These are phyloP conservation scores for Pythium insidiosum DNA, from an alignment of 352 stramenopile species.

Conservation along the genomic window DNA sequence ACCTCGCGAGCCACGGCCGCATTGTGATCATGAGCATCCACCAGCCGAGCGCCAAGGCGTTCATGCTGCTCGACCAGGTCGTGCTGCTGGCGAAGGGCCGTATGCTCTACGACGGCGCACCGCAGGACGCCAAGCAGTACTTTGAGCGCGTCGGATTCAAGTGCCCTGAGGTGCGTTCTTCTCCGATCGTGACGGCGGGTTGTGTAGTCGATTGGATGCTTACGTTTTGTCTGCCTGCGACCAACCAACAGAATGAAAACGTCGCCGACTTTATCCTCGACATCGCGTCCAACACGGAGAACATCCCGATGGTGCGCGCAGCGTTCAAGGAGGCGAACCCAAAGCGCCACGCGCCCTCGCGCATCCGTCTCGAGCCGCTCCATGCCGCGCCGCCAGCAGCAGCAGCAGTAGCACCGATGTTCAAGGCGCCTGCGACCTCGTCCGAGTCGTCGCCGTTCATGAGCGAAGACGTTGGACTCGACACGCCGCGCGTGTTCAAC, in stretches of 20 bases:
- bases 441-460: conserved; percentile 53
- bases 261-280: conserved; percentile 79
- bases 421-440: conserved; percentile 1
- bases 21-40: conserved; percentile 86
- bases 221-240: too few species aligned
- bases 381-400: background rate
- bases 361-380: background rate
- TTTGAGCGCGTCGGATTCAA: conserved; percentile 65
- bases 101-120: conserved; percentile 49
- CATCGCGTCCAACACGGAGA: conserved; percentile 50
- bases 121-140: conserved; percentile 35
- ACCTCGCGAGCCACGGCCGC: conserved; percentile 69
- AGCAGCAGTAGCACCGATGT: background rate
- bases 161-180: too few species aligned
- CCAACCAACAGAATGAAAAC: conserved; percentile 79
- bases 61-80: conserved; percentile 84
- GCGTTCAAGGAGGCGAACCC: conserved; percentile 23
- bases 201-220: too few species aligned
- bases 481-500: conserved; percentile 35
- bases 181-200: too few species aligned
- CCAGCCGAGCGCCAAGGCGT: conserved; percentile 89
- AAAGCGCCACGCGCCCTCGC: conserved; percentile 3
- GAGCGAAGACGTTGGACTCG: conserved; percentile 30
- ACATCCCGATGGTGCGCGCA: conserved; percentile 51
- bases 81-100: conserved; percentile 85